These are phyloP conservation scores for Trametes elegans DNA, from an alignment of 768 basidiomycete genomes.

Conservation along the genomic window DNA sequence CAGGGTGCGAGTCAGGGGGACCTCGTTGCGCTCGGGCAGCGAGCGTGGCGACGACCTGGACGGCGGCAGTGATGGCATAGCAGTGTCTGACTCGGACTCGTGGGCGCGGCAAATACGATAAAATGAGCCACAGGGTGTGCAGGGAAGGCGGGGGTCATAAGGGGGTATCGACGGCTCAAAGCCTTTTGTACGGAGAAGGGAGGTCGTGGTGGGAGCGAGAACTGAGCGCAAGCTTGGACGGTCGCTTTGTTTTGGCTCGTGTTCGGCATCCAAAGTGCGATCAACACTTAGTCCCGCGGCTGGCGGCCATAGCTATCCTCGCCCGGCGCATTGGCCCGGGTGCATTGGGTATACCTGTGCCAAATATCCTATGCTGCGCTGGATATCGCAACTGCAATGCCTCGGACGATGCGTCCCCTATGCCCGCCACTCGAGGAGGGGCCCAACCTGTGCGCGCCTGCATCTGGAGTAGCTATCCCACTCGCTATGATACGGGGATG, in stretches of 20 bases:
- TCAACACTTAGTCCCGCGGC: too few relatives aligned
- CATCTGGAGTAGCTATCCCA: background rate
- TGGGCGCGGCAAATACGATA: background rate
- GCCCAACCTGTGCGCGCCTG: background rate
- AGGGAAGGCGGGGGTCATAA: conserved; percentile 13
- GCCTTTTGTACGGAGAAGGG: conserved; percentile 14
- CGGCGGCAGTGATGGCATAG: conserved; percentile 1
- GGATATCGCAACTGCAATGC: background rate
- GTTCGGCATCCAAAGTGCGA: background rate
- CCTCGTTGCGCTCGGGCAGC: conserved; percentile 33
- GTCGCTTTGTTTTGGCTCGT: conserved; percentile 3
- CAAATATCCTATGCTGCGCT: background rate
- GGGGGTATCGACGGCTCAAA: conserved; percentile 17
- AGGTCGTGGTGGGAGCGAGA: conserved; percentile 6
- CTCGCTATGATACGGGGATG: conserved; percentile 2
- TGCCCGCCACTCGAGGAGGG: background rate
- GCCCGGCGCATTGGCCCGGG: background rate
- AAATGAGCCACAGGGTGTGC: background rate
- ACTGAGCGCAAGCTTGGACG: background rate
- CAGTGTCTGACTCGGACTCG: background rate
- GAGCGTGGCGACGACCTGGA: conserved; percentile 2
- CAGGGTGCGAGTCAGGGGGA: conserved; percentile 30
- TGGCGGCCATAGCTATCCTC: background rate
- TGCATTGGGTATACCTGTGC: conserved; percentile 7
- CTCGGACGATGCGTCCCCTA: background rate